Percentiles rank a stretch among this genome's conserved stretches.
Evolutionary conservation across 2,329 filamentous ascomycete genomes (phyloP).

Genomic region (Penicillium palitans): DNA sequence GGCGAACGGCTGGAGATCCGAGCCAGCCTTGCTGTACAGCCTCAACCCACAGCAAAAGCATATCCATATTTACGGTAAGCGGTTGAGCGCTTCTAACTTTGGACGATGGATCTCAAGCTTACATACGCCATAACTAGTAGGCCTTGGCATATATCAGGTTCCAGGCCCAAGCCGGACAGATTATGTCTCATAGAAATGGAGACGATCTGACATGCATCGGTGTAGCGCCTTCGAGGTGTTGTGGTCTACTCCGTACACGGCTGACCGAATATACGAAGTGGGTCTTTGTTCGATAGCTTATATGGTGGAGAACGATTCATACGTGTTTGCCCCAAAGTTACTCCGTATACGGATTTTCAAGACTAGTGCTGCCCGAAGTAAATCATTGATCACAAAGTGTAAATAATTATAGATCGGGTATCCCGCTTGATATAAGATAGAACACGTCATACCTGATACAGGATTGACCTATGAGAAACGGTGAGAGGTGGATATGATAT

Average conservation of each 20-base stretch:
- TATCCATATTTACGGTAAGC: not conserved
- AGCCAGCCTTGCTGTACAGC: slow-evolving; percentile 11
- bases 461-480: slow-evolving; percentile 5
- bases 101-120: not conserved
- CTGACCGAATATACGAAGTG: not conserved
- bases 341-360: not conserved
- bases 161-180: not conserved
- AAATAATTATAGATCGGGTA: not conserved
- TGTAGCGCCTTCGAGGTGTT: not conserved
- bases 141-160: not conserved
- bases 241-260: no score
- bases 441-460: slow-evolving; percentile 11
- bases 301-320: not conserved
- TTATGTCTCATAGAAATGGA: not conserved
- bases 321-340: not conserved
- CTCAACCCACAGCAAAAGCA: slow-evolving; percentile 4
- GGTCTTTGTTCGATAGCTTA: not conserved
- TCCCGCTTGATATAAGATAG: not conserved
- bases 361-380: not conserved
- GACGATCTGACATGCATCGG: slow-evolving; percentile 2
- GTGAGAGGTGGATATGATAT: not conserved
- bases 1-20: slow-evolving; percentile 4
- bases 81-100: not conserved
- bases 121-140: not conserved
- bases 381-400: slow-evolving; percentile 1